Percentiles rank a stretch among this genome's conserved stretches.
Conservation (phyloP, 1,284 basidiomycete genomes). For the Ustilago bromivora region DNA sequence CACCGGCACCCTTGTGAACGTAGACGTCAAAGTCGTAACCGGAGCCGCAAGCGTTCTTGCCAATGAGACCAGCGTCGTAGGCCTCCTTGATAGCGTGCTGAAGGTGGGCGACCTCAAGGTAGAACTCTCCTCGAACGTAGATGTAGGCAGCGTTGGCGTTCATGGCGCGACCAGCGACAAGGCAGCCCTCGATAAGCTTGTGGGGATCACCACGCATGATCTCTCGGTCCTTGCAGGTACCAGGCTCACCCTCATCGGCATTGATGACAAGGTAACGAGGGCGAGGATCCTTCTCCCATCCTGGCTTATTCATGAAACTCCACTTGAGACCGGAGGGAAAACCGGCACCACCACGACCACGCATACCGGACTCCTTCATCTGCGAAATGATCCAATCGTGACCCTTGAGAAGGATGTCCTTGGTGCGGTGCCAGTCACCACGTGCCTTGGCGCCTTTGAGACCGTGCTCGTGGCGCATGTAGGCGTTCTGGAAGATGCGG, state of each 20-base stretch:
- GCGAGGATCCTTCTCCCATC: slow-evolving; percentile 93
- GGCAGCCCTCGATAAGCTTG: slow-evolving; percentile 96
- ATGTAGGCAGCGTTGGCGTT: slow-evolving; percentile 98
- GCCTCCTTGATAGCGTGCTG: slow-evolving; percentile 96
- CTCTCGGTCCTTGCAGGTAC: slow-evolving; percentile 98
- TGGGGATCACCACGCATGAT: slow-evolving; percentile 98
- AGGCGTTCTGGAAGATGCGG: slow-evolving; percentile 70
- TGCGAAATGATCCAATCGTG: slow-evolving; percentile 97
- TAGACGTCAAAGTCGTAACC: slow-evolving; percentile 97
- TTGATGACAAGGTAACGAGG: slow-evolving; percentile 97
- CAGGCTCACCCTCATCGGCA: slow-evolving; percentile 98
- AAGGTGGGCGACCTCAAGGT: slow-evolving; percentile 91
- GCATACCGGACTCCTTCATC: slow-evolving; percentile 94
- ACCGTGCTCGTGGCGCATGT: slow-evolving; percentile 67
- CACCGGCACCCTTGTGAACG: slow-evolving; percentile 94
- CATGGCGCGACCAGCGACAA: slow-evolving; percentile 97
- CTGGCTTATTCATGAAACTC: slow-evolving; percentile 98
- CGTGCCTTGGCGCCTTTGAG: slow-evolving; percentile 76
- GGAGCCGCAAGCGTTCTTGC: slow-evolving; percentile 90
- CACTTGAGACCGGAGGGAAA: slow-evolving; percentile 98
- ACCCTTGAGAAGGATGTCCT: slow-evolving; percentile 93
- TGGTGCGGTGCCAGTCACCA: slow-evolving; percentile 97
- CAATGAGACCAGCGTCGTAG: slow-evolving; percentile 90
- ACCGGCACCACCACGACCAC: slow-evolving; percentile 95
- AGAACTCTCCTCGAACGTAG: slow-evolving; percentile 98